phyloP scores from a whole-genome alignment of 768 basidiomycete species.

The Lentinula sp. region DNA sequence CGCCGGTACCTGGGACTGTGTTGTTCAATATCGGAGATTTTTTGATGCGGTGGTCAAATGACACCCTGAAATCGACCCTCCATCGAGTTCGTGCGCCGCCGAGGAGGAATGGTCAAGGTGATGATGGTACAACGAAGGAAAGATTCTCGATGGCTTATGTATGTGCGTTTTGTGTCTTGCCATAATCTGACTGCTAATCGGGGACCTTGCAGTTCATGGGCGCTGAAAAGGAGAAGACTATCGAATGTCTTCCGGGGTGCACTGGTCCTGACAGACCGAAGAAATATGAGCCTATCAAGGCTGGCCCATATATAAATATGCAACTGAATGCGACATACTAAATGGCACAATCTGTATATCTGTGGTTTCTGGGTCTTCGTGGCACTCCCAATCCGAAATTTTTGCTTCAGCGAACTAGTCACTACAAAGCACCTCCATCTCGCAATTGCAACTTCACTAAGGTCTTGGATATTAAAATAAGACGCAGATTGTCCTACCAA shows the following conservation, averaged over 20 bases:
- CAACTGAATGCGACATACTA: conserved; percentile 8
- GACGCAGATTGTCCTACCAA: neutral
- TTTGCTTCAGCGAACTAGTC: no score
- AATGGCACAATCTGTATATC: neutral
- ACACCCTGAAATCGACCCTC: conserved; percentile 24
- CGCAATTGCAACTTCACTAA: neutral
- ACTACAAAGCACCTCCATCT: no score
- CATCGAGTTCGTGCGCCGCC: conserved; percentile 28
- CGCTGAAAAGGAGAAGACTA: conserved; percentile 19
- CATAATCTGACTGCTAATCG: no score
- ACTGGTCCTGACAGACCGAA: conserved; percentile 26
- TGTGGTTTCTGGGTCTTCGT: neutral
- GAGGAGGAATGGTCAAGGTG: conserved; percentile 1
- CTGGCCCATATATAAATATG: conserved; percentile 18
- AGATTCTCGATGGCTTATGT: conserved; percentile 42
- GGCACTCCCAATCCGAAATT: no score
- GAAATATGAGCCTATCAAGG: conserved; percentile 28
- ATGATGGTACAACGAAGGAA: conserved; percentile 23
- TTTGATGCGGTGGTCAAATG: conserved; percentile 26
- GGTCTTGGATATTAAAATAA: neutral
- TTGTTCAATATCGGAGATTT: conserved; percentile 30
- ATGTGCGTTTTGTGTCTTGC: conserved; percentile 5
- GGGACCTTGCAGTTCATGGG: conserved; percentile 17
- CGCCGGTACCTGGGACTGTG: conserved; percentile 23
- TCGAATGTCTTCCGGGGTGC: conserved; percentile 34